phyloP scores from a whole-genome alignment of 805 yeast species.

The Danielia oregonensis region DNA sequence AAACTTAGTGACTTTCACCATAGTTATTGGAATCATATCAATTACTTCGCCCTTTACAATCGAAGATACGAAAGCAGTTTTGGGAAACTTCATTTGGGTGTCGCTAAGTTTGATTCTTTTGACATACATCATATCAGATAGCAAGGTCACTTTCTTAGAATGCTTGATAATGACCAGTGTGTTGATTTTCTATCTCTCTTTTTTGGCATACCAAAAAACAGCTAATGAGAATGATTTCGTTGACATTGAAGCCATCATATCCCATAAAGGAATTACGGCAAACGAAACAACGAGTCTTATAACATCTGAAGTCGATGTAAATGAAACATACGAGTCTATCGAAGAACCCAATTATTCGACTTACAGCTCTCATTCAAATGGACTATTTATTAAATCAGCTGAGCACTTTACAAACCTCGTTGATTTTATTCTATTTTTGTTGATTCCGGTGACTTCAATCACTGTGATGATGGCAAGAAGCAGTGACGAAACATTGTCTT shows the following conservation, averaged over 20 bases:
- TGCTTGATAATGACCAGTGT: constrained; percentile 21
- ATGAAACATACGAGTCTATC: too few species aligned
- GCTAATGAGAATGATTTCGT: neutral
- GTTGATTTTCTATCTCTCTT: neutral
- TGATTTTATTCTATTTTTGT: constrained; percentile 4
- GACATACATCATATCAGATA: constrained; percentile 29
- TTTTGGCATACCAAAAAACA: neutral
- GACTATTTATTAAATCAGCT: neutral
- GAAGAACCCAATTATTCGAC: too few species aligned
- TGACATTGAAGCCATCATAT: neutral
- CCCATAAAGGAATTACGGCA: neutral
- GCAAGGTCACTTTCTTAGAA: constrained; percentile 29
- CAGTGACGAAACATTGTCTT: neutral
- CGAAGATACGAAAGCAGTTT: constrained; percentile 13
- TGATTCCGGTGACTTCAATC: constrained; percentile 7
- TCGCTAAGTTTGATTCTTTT: constrained; percentile 23
- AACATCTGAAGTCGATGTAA: too few species aligned
- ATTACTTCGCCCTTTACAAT: constrained; percentile 23
- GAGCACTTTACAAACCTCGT: neutral
- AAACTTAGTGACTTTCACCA: constrained; percentile 27
- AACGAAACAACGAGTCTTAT: neutral
- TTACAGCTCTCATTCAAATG: too few species aligned
- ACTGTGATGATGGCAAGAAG: constrained; percentile 1
- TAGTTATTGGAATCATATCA: constrained; percentile 32
- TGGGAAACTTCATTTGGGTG: constrained; percentile 29